Percentiles rank a stretch among this genome's conserved stretches.
Evolutionary conservation across 2,329 filamentous ascomycete genomes (phyloP).

Genomic region (Graphiopsis chlorocephala): DNA sequence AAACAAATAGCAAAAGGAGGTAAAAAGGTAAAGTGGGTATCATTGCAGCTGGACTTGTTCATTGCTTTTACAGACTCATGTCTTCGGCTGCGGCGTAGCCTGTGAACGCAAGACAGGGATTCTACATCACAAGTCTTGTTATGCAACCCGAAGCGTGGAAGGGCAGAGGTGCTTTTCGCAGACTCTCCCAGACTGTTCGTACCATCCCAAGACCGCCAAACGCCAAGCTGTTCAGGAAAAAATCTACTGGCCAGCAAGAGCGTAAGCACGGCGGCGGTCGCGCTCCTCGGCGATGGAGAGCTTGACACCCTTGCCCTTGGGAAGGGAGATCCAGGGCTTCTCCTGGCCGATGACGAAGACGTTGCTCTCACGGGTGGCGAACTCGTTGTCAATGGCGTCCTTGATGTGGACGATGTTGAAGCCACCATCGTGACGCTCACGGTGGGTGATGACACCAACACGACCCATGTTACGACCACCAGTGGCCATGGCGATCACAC

Average conservation of each 20-base stretch:
- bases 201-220: constrained; percentile 16
- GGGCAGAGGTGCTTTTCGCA: constrained; percentile 15
- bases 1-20: not conserved
- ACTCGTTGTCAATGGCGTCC: constrained; percentile 99
- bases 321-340: constrained; percentile 99
- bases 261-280: constrained; percentile 84
- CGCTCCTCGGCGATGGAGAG: constrained; percentile 98
- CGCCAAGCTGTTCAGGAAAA: constrained; percentile 10
- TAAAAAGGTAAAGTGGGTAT: constrained; percentile 14
- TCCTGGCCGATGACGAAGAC: constrained; percentile 98
- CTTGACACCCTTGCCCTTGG: constrained; percentile 99
- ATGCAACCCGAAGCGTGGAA: constrained; percentile 14
- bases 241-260: constrained; percentile 46
- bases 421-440: constrained; percentile 99
- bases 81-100: constrained; percentile 16
- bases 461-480: constrained; percentile 99
- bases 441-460: constrained; percentile 99
- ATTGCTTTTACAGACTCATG: constrained; percentile 18
- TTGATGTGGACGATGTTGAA: constrained; percentile 98
- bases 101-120: constrained; percentile 7
- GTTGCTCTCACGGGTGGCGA: constrained; percentile 99
- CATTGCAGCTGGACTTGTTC: constrained; percentile 18
- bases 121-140: constrained; percentile 10
- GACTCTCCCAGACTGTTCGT: constrained; percentile 14
- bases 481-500: constrained; percentile 96